Base-by-base conservation (phyloP, 768 basidiomycete genomes). In the Boletus bicolor region DNA sequence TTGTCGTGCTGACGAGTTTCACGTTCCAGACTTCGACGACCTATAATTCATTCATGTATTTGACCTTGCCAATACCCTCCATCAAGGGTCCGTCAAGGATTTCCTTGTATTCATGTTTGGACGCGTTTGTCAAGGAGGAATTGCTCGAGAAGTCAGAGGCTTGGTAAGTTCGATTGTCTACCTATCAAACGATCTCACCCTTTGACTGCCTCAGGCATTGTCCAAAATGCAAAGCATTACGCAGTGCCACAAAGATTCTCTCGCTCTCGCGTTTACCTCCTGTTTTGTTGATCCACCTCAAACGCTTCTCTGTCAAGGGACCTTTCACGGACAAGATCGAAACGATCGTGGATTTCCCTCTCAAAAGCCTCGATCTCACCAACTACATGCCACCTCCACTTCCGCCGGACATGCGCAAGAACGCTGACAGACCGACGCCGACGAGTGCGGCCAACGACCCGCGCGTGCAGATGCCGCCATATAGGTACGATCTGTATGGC, bases 281-380 rank as follows among this genome's bases (percentile, higher is more conserved):
- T 0, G 85, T 99, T 38, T 79, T 99, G 15, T 76, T 97, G 61
- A 91, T 97, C 60, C 92, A 95, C 64, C 79, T 97, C 39, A 97
- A 97, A 68, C 84, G 94, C 42, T 97, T 97, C 76, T 90, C 91
- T 50, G 85, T 86, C 62, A 89, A 92, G 60, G 93, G 93, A 1
- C 85, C 84, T 3, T 97, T 96, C 72, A 94, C 91, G 36, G 94
- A 98, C 76, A 98, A 98, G 76, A 85, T 98, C 51, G 95, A 98
- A 71, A 97, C 95, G 1, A 83, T 86, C 58, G 90, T 98, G 41
- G 91, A 97, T 58, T 99, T 91, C 73, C 96, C 96, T 7, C 72
- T 81, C 61, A 84, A 77, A 58, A 62, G 64, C 19, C 65, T 86
- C 46, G 84, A 86, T 66, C 70, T 86, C 48, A 86, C 93, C 28